phyloP scores from a whole-genome alignment of 108 stramenopile genomes.

The Cyclostephanos tholiformis region DNA sequence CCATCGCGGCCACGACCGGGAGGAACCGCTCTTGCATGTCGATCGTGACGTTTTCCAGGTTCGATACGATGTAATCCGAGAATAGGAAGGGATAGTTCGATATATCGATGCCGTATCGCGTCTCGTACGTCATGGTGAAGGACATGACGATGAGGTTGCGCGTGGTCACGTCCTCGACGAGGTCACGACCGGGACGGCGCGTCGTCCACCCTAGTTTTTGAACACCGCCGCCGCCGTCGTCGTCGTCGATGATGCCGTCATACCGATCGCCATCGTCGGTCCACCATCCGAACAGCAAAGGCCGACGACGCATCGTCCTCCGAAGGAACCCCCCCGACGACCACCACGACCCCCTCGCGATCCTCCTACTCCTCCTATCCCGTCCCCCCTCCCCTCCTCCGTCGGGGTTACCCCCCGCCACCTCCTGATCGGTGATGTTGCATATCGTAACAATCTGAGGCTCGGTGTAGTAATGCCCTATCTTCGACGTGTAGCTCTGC shows the following conservation, averaged over 20 bases:
- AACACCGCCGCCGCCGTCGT: not conserved
- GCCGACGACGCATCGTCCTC: not conserved
- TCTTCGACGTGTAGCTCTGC: constrained; percentile 22
- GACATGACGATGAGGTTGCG: constrained; percentile 13
- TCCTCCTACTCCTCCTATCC: not conserved
- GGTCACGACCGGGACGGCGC: too few relatives aligned
- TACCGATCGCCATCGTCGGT: too few relatives aligned
- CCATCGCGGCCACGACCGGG: constrained; percentile 34
- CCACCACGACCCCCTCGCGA: not conserved
- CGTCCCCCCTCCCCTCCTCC: not conserved
- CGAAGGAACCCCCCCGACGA: not conserved
- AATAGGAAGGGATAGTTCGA: constrained; percentile 52
- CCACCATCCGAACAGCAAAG: too few relatives aligned
- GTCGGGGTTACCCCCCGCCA: constrained; percentile 10
- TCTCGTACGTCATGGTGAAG: constrained; percentile 54
- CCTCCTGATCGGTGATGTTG: constrained; percentile 9
- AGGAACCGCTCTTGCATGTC: constrained; percentile 55
- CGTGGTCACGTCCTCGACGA: too few relatives aligned
- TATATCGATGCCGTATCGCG: constrained; percentile 53
- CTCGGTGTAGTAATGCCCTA: constrained; percentile 6
- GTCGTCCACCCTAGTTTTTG: not conserved
- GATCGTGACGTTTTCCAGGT: constrained; percentile 37
- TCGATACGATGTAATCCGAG: constrained; percentile 52
- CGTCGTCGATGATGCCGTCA: too few relatives aligned
- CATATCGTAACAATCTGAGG: constrained; percentile 17